Base-by-base conservation (phyloP, 768 basidiomycete species). In the Chalciporus chontae region DNA sequence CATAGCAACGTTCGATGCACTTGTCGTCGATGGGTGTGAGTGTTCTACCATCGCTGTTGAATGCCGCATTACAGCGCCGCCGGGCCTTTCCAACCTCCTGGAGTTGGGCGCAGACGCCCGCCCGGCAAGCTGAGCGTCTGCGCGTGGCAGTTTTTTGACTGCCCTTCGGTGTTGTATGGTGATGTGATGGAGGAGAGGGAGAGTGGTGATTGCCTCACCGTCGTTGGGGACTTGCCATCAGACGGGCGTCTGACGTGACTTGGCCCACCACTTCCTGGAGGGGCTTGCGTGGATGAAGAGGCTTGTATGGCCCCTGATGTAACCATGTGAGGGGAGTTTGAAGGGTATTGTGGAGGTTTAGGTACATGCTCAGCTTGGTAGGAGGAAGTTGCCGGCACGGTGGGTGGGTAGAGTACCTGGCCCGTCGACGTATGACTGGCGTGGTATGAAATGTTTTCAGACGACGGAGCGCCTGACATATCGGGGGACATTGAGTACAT, bases 131-230 rank as follows among this genome's bases (percentile, higher is more conserved):
- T 77, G 76, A 75, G 77, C 84, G 78, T 84, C 85, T 85, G 85
- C 85, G 85, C 84, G 79, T 62, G 71, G 77, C 49, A 84, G 77
- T 87, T 86, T 86, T 87, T 86, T 86, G 83, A 66, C 77, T 74
- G 77, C 41, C 54, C 13, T 8, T 65, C 65, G 48, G 63, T 43
- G 52, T 61, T 62, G 65, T 58, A 81, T 46, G 62, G 79, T 10
- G 69, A 61, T 13, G 69, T 74, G 55, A 73, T 76, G 31, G 71
- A 71, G 19, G 75, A 63, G 8, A 74, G 58, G 26, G 73, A 70
- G 43, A 73, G 67, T 0, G 73, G 70, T 19, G 70, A 69, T 40
- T 72, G 69, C 40, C 71, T 65, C 29, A 67, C 53, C 8, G 70
- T 50, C 42, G 62, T 56, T 36, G 71, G 64, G 0, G 67, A 65